phyloP scores from a whole-genome alignment of 441 rosid species.

The Omphalea diandra region DNA sequence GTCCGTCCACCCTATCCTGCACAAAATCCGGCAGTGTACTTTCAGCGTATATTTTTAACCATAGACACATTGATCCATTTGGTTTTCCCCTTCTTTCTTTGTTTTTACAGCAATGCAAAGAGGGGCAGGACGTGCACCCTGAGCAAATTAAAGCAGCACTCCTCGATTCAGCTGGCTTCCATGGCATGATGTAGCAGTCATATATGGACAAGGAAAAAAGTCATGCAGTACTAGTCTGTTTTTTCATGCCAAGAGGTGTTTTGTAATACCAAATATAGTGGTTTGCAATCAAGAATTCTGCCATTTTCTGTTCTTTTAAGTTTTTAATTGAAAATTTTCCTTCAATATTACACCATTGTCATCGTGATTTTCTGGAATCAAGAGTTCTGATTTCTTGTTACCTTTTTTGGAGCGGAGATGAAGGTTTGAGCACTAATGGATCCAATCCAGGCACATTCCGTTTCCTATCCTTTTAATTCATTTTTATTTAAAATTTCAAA shows the following conservation, averaged over 20 bases:
- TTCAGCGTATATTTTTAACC: neutral
- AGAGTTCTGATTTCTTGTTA: too few species aligned
- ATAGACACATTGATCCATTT: neutral
- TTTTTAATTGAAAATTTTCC: neutral
- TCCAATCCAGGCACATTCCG: too few species aligned
- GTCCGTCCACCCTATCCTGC: neutral
- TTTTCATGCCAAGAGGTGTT: slow-evolving; percentile 12
- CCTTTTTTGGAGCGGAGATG: too few species aligned
- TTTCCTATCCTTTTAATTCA: too few species aligned
- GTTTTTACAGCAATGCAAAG: slow-evolving; percentile 53
- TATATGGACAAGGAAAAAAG: neutral
- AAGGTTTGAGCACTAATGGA: too few species aligned
- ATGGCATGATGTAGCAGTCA: slow-evolving; percentile 43
- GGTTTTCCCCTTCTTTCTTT: neutral
- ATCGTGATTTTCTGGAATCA: too few species aligned
- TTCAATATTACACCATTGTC: neutral
- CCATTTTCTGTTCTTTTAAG: slow-evolving; percentile 4
- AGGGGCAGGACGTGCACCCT: slow-evolving; percentile 58
- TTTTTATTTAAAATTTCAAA: too few species aligned
- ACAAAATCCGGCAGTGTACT: neutral
- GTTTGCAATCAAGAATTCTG: neutral
- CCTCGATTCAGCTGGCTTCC: slow-evolving; percentile 74
- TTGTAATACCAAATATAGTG: neutral
- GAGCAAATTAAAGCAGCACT: slow-evolving; percentile 85
- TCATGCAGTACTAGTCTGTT: neutral